Evolutionary conservation across 2,329 filamentous ascomycete species (phyloP).

Genomic region (Raffaelea ambrosiae): DNA sequence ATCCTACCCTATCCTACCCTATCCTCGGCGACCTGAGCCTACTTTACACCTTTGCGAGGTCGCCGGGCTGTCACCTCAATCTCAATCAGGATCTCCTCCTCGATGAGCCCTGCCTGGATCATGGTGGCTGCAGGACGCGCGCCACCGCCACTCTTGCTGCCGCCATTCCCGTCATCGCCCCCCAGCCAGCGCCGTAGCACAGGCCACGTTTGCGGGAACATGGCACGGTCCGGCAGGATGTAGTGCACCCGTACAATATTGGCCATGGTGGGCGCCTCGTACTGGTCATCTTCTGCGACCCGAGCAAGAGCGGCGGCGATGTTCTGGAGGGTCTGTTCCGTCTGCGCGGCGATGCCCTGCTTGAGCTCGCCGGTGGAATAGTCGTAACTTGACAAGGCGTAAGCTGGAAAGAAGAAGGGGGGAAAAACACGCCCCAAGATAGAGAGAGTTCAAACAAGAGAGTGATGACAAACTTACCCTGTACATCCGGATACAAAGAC

Average conservation of each 20-base stretch:
- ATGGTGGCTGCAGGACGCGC: slow-evolving; percentile 46
- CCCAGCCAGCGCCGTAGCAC: slow-evolving; percentile 41
- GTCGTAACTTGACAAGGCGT: slow-evolving; percentile 39
- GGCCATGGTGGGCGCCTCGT: slow-evolving; percentile 17
- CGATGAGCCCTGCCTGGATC: slow-evolving; percentile 41
- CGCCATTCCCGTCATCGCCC: slow-evolving; percentile 21
- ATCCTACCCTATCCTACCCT: no score
- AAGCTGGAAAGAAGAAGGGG: slow-evolving; percentile 16
- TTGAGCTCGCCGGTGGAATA: slow-evolving; percentile 35
- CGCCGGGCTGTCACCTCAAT: slow-evolving; percentile 24
- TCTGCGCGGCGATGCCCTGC: slow-evolving; percentile 33
- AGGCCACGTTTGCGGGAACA: slow-evolving; percentile 41
- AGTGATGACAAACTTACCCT: slow-evolving; percentile 25
- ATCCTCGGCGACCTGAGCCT: no score
- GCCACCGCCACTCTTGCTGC: slow-evolving; percentile 8
- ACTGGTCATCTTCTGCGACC: slow-evolving; percentile 25
- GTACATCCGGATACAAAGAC: slow-evolving; percentile 48
- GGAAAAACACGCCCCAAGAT: not conserved
- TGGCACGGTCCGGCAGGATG: slow-evolving; percentile 36
- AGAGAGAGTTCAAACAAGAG: not conserved
- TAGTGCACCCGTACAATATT: slow-evolving; percentile 45
- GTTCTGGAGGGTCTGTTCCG: slow-evolving; percentile 40
- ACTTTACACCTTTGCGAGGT: slow-evolving; percentile 2
- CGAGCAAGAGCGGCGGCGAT: slow-evolving; percentile 34
- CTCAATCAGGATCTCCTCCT: slow-evolving; percentile 35